These are phyloP conservation scores for Acacia pycnantha DNA, from an alignment of 331 rosid species.

Conservation along the genomic window DNA sequence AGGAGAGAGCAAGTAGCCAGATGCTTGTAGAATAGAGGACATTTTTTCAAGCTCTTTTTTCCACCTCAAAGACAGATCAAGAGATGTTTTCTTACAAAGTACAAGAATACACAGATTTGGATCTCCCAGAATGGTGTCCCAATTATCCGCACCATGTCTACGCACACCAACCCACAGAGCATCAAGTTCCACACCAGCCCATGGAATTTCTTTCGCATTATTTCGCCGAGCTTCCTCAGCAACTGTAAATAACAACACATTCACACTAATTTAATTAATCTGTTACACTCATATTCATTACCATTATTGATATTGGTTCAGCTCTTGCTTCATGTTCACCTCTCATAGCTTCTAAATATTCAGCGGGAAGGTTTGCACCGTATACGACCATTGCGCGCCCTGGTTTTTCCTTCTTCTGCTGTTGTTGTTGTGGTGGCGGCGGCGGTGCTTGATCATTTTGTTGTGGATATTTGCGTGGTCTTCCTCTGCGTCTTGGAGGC, in stretches of 20 bases:
- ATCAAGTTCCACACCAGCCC: conserved; percentile 28
- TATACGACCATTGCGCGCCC: no score
- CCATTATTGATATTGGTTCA: neutral
- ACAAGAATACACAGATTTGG: neutral
- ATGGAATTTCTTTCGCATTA: neutral
- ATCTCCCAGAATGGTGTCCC: conserved; percentile 16
- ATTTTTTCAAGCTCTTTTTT: neutral
- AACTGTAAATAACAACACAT: neutral
- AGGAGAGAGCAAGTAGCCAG: neutral
- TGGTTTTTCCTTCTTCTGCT: neutral
- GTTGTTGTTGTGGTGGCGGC: neutral
- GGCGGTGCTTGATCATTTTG: neutral
- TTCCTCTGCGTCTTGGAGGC: neutral
- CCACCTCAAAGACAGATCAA: conserved; percentile 23
- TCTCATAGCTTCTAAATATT: neutral
- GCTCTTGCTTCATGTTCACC: neutral
- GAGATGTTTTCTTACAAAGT: neutral
- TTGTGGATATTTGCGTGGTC: no score
- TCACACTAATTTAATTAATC: no score
- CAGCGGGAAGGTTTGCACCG: neutral
- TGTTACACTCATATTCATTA: no score
- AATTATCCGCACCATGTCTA: conserved; percentile 18
- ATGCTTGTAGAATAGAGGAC: neutral
- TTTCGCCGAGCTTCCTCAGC: neutral
- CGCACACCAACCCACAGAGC: conserved; percentile 26